A percentile compares a stretch with the other conserved stretches of the same genome.
phyloP scores from a whole-genome alignment of 805 yeast species.

The Brettanomyces bruxellensis region DNA sequence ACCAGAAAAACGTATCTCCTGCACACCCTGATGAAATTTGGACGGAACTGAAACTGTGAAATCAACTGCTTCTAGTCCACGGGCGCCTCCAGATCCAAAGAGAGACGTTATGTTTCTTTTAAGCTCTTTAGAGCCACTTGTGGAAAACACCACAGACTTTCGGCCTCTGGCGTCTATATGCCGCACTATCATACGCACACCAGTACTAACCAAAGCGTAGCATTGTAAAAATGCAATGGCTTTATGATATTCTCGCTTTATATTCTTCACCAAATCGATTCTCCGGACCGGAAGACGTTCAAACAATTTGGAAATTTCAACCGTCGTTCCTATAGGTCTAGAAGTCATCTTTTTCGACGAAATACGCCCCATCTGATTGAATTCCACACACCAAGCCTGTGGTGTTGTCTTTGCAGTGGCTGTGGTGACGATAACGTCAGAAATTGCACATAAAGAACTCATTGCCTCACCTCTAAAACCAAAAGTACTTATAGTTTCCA shows the following conservation, averaged over 20 bases:
- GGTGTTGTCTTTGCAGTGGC: conserved; percentile 42
- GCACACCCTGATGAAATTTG: conserved; percentile 20
- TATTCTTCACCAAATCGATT: conserved; percentile 59
- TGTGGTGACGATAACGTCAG: conserved; percentile 40
- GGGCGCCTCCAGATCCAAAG: conserved; percentile 59
- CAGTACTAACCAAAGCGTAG: conserved; percentile 53
- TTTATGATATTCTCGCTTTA: conserved; percentile 63
- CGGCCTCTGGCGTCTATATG: conserved; percentile 41
- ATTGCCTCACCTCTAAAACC: conserved; percentile 83
- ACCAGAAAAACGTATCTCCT: conserved; percentile 41
- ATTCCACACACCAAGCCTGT: conserved; percentile 46
- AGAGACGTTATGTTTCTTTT: conserved; percentile 54
- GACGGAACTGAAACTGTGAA: conserved; percentile 29
- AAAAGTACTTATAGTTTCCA: conserved; percentile 40
- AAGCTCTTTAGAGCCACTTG: conserved; percentile 42
- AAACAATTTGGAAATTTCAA: conserved; percentile 53
- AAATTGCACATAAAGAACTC: conserved; percentile 55
- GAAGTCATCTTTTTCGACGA: conserved; percentile 27
- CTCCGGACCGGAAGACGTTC: conserved; percentile 71
- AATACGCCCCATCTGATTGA: conserved; percentile 47
- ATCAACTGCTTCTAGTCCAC: conserved; percentile 47
- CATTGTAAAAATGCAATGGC: conserved; percentile 55
- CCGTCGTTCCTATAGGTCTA: conserved; percentile 63
- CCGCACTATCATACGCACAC: conserved; percentile 51
- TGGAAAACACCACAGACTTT: conserved; percentile 46